Base-by-base conservation (phyloP, 129 eudicot genomes). In the Pseudognaphalium luteoalbum region DNA sequence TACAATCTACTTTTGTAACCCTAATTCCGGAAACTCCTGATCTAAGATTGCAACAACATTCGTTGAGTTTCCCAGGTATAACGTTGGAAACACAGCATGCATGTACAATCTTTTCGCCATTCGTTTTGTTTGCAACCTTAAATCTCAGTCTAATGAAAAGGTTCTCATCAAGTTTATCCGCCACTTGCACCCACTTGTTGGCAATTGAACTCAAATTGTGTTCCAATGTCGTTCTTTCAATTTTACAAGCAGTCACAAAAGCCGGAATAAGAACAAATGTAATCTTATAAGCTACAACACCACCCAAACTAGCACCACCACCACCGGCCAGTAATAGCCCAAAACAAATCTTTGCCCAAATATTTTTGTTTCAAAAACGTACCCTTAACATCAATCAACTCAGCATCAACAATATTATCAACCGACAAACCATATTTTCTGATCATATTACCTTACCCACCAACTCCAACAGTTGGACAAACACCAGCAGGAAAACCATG, bases 311-410 rank as follows among this genome's bases (percentile, higher is more conserved):
- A 17, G 77, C 80, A 15, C 82, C 91, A 0, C 91, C 84, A 10
- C 88, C 88, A 15, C 88, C 90, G 0, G n/a, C n/a, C n/a, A n/a
- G 85, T 79, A 33, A 86, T 83, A 2, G 88, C 88, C 91, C 91
- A 84, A 84, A 87, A 87, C 50, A 87, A 64, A 64, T 81, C 91
- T 73, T 83, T 88, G 1, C 90, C 88, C 90, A 86, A 83, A 4
- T 76, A 32, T 20, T 67, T 9, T 3, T 85, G 62, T 28, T 83
- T 37, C 68, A 66, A 44, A 39, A 87, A 6, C 8, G 11, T 28
- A 0, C 88, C 91, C 22, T 78, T 39, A 7, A 62, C 71, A 42
- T 80, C 78, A 0, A 84, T 28, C 4, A 87, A 19, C 16, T 74
- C 29, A 2, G 91, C 91, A 63, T 87, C 88, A 14, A 84, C 51